Percentiles rank a stretch among this genome's conserved stretches.
phyloP scores from a whole-genome alignment of 805 yeast genomes.

The Naumovozyma castellii region DNA sequence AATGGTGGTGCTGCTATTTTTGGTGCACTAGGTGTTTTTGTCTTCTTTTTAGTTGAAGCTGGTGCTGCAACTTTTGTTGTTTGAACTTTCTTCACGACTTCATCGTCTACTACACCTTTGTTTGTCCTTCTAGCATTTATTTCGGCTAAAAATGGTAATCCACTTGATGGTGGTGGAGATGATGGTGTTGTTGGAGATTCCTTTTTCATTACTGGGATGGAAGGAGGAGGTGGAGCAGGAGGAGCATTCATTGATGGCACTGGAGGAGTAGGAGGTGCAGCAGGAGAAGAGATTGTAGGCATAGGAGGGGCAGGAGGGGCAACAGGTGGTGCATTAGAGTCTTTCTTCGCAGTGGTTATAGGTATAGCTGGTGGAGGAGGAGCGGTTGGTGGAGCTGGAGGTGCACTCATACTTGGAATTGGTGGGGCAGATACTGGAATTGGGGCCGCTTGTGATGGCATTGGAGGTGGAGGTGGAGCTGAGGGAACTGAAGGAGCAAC shows the following conservation, averaged over 20 bases:
- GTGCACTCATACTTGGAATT: conserved; percentile 5
- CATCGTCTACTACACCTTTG: conserved; percentile 32
- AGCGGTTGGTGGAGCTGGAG: conserved; percentile 13
- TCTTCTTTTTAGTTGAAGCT: neutral
- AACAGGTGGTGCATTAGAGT: conserved; percentile 15
- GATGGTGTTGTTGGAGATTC: conserved; percentile 9
- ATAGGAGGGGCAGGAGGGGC: conserved; percentile 19
- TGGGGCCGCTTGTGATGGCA: neutral
- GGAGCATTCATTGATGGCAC: conserved; percentile 8
- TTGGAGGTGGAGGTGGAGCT: conserved; percentile 18
- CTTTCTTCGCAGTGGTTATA: conserved; percentile 17
- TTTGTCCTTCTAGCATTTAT: conserved; percentile 45
- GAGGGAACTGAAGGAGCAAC: conserved; percentile 14
- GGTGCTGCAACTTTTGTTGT: conserved; percentile 1
- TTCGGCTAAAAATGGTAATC: conserved; percentile 44
- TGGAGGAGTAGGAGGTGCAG: conserved; percentile 22
- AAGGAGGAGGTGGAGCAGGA: conserved; percentile 11
- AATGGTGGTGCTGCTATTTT: too few relatives aligned
- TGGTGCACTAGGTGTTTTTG: conserved; percentile 15
- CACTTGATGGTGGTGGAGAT: conserved; percentile 28
- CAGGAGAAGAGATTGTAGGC: conserved; percentile 8
- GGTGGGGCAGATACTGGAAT: conserved; percentile 21
- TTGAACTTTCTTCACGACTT: conserved; percentile 2
- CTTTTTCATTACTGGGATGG: conserved; percentile 7
- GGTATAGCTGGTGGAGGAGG: conserved; percentile 17